Evolutionary conservation across 1,139 yeast genomes (phyloP), one percentile per base, ranked within the genome.

Genomic region (Meyerozyma elateridarum): DNA sequence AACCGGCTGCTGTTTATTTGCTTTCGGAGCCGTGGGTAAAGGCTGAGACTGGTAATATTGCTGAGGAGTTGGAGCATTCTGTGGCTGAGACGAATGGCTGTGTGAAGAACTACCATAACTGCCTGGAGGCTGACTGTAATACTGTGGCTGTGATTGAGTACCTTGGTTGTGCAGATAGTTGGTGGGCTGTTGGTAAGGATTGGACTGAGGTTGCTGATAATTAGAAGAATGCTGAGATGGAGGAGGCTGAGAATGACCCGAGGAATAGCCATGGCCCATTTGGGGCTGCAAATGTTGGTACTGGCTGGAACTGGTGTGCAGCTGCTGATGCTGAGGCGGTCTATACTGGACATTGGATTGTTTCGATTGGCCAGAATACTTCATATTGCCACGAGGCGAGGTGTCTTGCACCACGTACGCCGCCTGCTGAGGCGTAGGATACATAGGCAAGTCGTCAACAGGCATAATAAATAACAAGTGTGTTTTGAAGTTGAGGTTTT

Each of bases 371-470:
- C 34, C 40, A 13, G 32, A 36, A 15, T 31, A 28, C 40, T 49
- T 38, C 35, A 41, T 46, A 42, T 47, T 51, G 33, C 46, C 25
- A 25, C 29, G 19, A 18, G 18, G 38, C 45, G 35, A 54, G 48
- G 30, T 42, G 25, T 41, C 43, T 5, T 37, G 51, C 20, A 54
- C 56, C 12, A 52, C 54, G 40, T 66, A 64, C 4, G 68, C 55
- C 5, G 70, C 70, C 49, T 67, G 71, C 35, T 62, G 68, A 1
- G 74, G 74, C 18, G 74, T 68, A 6, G 73, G 74, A 46, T 65
- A 67, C 49, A 59, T 51, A 17, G 74, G 74, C 41, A 68, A 54
- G 25, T 67, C 73, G 53, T 67, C 62, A 44, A 56, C 53, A 4
- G 55, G 51, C 57, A 52, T 55, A 25, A 14, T 36, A 32, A 15